phyloP scores from a whole-genome alignment of 2,329 filamentous ascomycete species.

The Trichocomaceae sp. region DNA sequence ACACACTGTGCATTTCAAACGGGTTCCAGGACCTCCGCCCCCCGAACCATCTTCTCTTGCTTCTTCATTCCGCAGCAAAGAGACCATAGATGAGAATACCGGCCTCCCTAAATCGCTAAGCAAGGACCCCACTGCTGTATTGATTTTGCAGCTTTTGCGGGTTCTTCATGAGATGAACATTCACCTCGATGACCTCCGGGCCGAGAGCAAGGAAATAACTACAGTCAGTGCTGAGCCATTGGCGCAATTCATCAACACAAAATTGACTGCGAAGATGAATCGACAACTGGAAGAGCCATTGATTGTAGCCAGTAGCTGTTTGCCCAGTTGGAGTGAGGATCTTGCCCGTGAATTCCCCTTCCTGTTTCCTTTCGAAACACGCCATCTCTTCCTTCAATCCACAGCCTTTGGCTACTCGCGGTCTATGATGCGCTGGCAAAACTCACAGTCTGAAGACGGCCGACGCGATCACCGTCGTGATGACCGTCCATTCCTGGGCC shows the following conservation, averaged over 20 bases:
- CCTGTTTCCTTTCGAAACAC: conserved; percentile 94
- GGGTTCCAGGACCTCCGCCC: conserved; percentile 74
- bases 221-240: conserved; percentile 73
- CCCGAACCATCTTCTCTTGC: conserved; percentile 60
- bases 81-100: conserved; percentile 49
- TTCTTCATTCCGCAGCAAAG: conserved; percentile 44
- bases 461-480: conserved; percentile 76
- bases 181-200: conserved; percentile 83
- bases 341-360: conserved; percentile 90
- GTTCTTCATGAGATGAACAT: conserved; percentile 89
- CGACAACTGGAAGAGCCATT: conserved; percentile 92
- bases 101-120: conserved; percentile 71
- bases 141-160: conserved; percentile 79
- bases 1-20: conserved; percentile 86
- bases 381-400: conserved; percentile 92
- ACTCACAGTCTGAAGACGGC: conserved; percentile 74
- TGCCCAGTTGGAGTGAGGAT: conserved; percentile 94
- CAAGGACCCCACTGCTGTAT: conserved; percentile 76
- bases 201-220: conserved; percentile 65
- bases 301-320: conserved; percentile 92
- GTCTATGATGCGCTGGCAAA: conserved; percentile 97
- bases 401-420: conserved; percentile 97
- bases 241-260: conserved; percentile 96
- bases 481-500: conserved; percentile 82
- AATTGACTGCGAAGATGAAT: conserved; percentile 95